These are phyloP conservation scores for Cadophora luteo-olivacea DNA, from an alignment of 2,329 filamentous ascomycete species.

Conservation along the genomic window DNA sequence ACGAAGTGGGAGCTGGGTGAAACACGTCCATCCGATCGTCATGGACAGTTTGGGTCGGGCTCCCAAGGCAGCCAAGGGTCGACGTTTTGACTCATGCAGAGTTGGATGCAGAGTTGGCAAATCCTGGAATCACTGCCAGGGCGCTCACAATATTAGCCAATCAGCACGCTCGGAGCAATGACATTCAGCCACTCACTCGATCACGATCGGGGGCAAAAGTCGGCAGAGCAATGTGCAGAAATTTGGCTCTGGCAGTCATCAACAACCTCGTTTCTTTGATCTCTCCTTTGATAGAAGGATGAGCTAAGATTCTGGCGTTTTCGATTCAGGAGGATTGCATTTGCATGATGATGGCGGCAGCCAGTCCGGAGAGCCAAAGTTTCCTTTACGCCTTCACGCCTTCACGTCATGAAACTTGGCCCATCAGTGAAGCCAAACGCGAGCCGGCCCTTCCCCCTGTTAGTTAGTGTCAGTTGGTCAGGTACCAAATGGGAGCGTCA, in stretches of 20 bases:
- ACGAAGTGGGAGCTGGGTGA: conserved; percentile 32
- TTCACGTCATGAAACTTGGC: conserved; percentile 21
- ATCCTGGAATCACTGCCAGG: conserved; percentile 16
- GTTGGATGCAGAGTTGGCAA: conserved; percentile 35
- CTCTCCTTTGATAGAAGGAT: not conserved
- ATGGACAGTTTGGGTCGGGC: conserved; percentile 22
- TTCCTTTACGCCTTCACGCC: not conserved
- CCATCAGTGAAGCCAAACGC: conserved; percentile 10
- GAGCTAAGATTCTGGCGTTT: not conserved
- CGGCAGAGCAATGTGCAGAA: not conserved
- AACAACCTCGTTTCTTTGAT: not conserved
- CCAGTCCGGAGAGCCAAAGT: conserved; percentile 4
- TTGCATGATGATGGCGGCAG: conserved; percentile 13
- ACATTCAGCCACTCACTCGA: conserved; percentile 3
- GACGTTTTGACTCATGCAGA: conserved; percentile 35
- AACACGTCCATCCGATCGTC: conserved; percentile 36
- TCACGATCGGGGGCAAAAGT: not conserved
- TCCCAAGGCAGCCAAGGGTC: conserved; percentile 20
- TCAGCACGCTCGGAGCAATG: not conserved
- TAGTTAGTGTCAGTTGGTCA: conserved; percentile 3
- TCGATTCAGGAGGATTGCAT: not conserved
- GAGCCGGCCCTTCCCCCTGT: conserved; percentile 13
- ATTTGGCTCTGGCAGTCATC: not conserved
- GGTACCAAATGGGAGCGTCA: conserved; percentile 15
- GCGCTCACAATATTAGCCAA: conserved; percentile 11